These are phyloP conservation scores for Lodderomyces beijingensis DNA, from an alignment of 1,139 yeast species.

Conservation along the genomic window DNA sequence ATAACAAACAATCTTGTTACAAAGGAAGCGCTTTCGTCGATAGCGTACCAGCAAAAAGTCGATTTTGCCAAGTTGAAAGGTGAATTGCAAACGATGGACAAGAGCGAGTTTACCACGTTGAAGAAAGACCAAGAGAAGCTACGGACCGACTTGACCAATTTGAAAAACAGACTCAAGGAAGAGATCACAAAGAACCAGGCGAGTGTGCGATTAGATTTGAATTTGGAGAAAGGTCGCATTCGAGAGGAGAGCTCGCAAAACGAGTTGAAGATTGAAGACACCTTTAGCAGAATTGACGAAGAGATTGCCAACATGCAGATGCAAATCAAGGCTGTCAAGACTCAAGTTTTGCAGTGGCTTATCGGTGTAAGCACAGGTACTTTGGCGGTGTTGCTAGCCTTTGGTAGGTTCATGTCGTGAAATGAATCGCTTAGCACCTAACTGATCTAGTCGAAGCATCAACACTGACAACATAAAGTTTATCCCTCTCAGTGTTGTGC, in stretches of 20 bases:
- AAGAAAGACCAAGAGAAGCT: slow-evolving; percentile 86
- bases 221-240: slow-evolving; percentile 90
- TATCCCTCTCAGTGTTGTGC: no score
- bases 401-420: slow-evolving; percentile 49
- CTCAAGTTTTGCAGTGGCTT: slow-evolving; percentile 96
- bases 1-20: slow-evolving; percentile 75
- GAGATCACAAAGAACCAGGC: slow-evolving; percentile 91
- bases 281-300: slow-evolving; percentile 91
- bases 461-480: no score
- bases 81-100: slow-evolving; percentile 83
- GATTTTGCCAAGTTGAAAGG: slow-evolving; percentile 93
- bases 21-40: slow-evolving; percentile 73
- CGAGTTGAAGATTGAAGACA: slow-evolving; percentile 89
- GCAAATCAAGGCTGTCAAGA: slow-evolving; percentile 90
- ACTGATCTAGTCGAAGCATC: no score
- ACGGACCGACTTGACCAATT: slow-evolving; percentile 78
- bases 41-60: slow-evolving; percentile 92
- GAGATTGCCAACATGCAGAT: slow-evolving; percentile 92
- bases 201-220: slow-evolving; percentile 83
- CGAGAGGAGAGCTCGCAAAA: slow-evolving; percentile 91
- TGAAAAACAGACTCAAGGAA: slow-evolving; percentile 80
- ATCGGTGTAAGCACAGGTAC: slow-evolving; percentile 99
- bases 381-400: slow-evolving; percentile 87
- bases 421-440: no score
- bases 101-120: slow-evolving; percentile 75